These are phyloP conservation scores for Salvia splendens DNA, from an alignment of 257 asterid species.

Conservation along the genomic window DNA sequence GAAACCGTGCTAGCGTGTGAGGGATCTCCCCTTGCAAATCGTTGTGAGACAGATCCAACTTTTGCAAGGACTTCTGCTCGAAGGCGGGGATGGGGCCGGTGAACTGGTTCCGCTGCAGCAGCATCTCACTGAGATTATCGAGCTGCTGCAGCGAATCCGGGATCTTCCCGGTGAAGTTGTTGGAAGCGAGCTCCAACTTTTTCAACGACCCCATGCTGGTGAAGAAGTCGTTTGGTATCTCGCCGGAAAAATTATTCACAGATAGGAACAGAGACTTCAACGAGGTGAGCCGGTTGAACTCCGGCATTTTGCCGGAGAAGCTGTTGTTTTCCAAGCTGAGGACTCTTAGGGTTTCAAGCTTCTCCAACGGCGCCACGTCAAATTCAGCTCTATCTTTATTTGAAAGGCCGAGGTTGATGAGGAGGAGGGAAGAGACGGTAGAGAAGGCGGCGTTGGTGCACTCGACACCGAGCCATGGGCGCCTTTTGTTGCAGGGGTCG, in stretches of 20 bases:
- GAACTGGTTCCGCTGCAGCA: conserved; percentile 56
- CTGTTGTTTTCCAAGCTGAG: conserved; percentile 59
- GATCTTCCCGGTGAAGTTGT: conserved; percentile 61
- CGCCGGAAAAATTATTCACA: conserved; percentile 59
- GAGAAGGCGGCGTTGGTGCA: conserved; percentile 43
- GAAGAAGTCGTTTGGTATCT: conserved; percentile 52
- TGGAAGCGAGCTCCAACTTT: conserved; percentile 49
- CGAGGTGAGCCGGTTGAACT: conserved; percentile 53
- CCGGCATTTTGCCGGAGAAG: conserved; percentile 62
- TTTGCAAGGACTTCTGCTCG: conserved; percentile 43
- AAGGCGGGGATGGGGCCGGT: conserved; percentile 59
- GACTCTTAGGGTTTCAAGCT: conserved; percentile 49
- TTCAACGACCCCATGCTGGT: conserved; percentile 51
- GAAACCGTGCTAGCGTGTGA: conserved; percentile 47
- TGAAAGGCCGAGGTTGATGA: conserved; percentile 48
- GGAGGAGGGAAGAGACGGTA: conserved; percentile 43
- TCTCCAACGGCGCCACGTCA: conserved; percentile 38
- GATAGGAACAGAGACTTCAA: conserved; percentile 52
- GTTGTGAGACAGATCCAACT: conserved; percentile 49
- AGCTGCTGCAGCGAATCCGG: conserved; percentile 53
- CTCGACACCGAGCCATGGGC: conserved; percentile 60
- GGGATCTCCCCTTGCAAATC: conserved; percentile 78
- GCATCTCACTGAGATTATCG: conserved; percentile 38
- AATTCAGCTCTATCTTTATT: conserved; percentile 42
- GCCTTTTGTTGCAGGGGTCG: conserved; percentile 50